Evolutionary conservation across 176 grass and related monocot species (phyloP).

Genomic region (Phyllostachys edulis): DNA sequence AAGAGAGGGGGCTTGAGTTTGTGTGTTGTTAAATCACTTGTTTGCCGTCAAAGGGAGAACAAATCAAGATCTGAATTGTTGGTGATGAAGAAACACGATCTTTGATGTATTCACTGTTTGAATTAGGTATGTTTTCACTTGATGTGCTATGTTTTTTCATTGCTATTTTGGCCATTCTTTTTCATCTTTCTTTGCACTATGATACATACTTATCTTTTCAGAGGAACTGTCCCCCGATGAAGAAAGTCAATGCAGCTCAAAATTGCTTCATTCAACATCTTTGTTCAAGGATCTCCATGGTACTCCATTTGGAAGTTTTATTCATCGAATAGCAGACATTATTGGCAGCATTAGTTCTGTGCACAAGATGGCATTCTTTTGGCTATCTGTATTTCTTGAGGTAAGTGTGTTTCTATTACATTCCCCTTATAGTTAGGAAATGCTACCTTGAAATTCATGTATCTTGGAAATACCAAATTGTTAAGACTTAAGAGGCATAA

Average conservation of each 20-base stretch:
- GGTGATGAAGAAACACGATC: constrained; percentile 76
- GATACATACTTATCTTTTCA: constrained; percentile 50
- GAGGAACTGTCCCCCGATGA: constrained; percentile 44
- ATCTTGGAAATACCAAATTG: constrained; percentile 9
- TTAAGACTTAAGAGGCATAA: constrained; percentile 15
- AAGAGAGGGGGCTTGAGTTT: constrained; percentile 88
- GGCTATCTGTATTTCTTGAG: constrained; percentile 64
- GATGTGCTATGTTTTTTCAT: not conserved
- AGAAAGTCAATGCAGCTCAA: constrained; percentile 34
- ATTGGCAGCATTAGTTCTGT: constrained; percentile 77
- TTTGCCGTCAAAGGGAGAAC: constrained; percentile 85
- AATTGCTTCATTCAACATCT: constrained; percentile 35
- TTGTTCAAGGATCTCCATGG: constrained; percentile 69
- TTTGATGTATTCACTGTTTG: constrained; percentile 64
- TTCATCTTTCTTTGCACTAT: constrained; percentile 34
- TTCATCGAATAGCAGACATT: constrained; percentile 64
- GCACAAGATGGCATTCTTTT: constrained; percentile 86
- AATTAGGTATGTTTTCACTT: constrained; percentile 52
- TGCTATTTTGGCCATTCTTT: not conserved
- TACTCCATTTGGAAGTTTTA: constrained; percentile 84
- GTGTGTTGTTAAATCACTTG: constrained; percentile 87
- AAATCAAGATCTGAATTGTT: constrained; percentile 46
- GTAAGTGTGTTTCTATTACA: constrained; percentile 42
- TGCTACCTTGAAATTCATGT: not conserved
- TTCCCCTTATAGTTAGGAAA: not conserved